Conservation (phyloP, 2,329 filamentous ascomycete species). For the Xylariaceae sp. region DNA sequence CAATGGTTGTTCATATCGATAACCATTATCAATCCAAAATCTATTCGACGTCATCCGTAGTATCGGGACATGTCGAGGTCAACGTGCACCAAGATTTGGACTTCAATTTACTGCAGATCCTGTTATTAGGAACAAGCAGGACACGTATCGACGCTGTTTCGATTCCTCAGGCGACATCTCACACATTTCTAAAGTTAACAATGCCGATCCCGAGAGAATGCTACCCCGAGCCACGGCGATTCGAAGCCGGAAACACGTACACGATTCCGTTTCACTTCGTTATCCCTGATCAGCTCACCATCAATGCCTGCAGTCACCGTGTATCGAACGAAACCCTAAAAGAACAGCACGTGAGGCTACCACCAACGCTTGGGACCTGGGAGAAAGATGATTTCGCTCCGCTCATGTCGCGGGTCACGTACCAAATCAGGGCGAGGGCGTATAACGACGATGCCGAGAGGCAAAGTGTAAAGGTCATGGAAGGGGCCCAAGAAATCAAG, state of each 20-base stretch:
- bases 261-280: constrained; percentile 57
- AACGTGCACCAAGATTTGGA: constrained; percentile 40
- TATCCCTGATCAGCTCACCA: constrained; percentile 52
- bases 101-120: constrained; percentile 50
- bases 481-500: constrained; percentile 43
- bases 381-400: constrained; percentile 52
- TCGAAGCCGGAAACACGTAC: constrained; percentile 46
- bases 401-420: constrained; percentile 52
- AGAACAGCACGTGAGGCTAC: constrained; percentile 50
- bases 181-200: constrained; percentile 41
- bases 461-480: constrained; percentile 34
- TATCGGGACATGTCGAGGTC: constrained; percentile 48
- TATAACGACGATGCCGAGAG: constrained; percentile 21
- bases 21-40: constrained; percentile 52
- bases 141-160: constrained; percentile 50
- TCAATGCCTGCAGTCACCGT: constrained; percentile 52
- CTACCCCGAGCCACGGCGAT: constrained; percentile 45
- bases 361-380: constrained; percentile 51
- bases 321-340: constrained; percentile 42
- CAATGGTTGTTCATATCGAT: constrained; percentile 47
- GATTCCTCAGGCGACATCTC: constrained; percentile 44
- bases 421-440: constrained; percentile 47
- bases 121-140: constrained; percentile 48
- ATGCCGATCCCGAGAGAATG: constrained; percentile 40
- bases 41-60: constrained; percentile 51